Percentiles rank a stretch among this genome's conserved stretches.
Conservation (phyloP, 2,329 filamentous ascomycete genomes). For the Alternaria arbusti region DNA sequence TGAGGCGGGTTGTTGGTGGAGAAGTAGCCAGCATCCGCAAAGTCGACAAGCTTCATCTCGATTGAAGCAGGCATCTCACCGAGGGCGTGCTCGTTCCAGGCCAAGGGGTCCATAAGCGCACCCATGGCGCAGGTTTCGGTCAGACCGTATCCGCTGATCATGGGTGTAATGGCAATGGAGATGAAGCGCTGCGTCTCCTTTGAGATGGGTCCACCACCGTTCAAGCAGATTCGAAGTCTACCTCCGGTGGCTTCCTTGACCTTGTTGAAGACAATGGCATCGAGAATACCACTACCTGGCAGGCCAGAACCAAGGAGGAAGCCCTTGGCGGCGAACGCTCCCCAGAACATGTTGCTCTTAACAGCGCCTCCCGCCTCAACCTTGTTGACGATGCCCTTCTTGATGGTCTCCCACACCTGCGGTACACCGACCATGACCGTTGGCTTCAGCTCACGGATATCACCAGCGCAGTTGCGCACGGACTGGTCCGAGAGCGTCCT, state of each 20-base stretch:
- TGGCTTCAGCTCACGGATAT: slow-evolving; percentile 89
- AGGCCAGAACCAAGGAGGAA: slow-evolving; percentile 66
- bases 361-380: slow-evolving; percentile 75
- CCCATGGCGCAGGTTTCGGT: slow-evolving; percentile 92
- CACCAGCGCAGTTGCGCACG: slow-evolving; percentile 87
- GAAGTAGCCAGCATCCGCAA: slow-evolving; percentile 85
- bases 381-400: slow-evolving; percentile 87
- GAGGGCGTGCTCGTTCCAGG: slow-evolving; percentile 79
- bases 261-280: slow-evolving; percentile 88
- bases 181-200: slow-evolving; percentile 89
- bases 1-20: slow-evolving; percentile 78
- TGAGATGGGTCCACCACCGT: slow-evolving; percentile 89
- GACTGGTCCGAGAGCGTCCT: slow-evolving; percentile 86
- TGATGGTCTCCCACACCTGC: slow-evolving; percentile 95
- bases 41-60: slow-evolving; percentile 91
- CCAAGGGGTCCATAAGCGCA: slow-evolving; percentile 79
- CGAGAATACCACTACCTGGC: slow-evolving; percentile 73
- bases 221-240: slow-evolving; percentile 86
- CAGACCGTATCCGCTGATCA: slow-evolving; percentile 92
- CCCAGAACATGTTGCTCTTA: slow-evolving; percentile 79
- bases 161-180: slow-evolving; percentile 88
- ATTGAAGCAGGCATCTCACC: slow-evolving; percentile 79
- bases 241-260: slow-evolving; percentile 90
- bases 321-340: slow-evolving; percentile 65
- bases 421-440: slow-evolving; percentile 94